Evolutionary conservation across 345 rosid species (phyloP).

Genomic region (Hirschfeldia incana): DNA sequence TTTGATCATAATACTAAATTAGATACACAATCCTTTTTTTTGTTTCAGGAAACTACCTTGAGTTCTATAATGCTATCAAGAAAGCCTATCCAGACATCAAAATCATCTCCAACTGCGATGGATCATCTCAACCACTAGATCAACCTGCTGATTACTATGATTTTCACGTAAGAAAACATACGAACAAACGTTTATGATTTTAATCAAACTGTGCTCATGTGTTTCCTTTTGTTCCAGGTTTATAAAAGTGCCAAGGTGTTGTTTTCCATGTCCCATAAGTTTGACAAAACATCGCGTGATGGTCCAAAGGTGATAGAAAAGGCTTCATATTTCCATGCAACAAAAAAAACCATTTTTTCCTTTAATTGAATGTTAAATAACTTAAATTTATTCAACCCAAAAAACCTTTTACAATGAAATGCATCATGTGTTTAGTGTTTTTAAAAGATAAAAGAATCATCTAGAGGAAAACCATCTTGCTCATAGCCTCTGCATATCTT

Average conservation of each 20-base stretch:
- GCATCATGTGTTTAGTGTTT: too few species aligned
- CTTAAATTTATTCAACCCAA: too few species aligned
- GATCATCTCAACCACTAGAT: slow-evolving; percentile 61
- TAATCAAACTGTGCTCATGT: neutral
- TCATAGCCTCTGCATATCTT: too few species aligned
- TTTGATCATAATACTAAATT: slow-evolving; percentile 3
- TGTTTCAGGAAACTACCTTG: slow-evolving; percentile 92
- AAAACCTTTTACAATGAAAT: too few species aligned
- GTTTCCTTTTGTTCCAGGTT: slow-evolving; percentile 40
- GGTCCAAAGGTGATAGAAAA: slow-evolving; percentile 69
- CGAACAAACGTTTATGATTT: neutral
- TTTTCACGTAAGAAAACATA: slow-evolving; percentile 58
- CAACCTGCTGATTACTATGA: slow-evolving; percentile 89
- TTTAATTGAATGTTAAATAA: too few species aligned
- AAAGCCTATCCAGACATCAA: slow-evolving; percentile 70
- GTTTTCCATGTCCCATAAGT: slow-evolving; percentile 56
- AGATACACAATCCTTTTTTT: neutral
- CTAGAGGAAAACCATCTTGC: too few species aligned
- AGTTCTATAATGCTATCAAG: slow-evolving; percentile 76
- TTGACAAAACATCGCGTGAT: slow-evolving; percentile 57
- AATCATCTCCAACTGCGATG: slow-evolving; percentile 89
- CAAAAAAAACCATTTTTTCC: too few species aligned
- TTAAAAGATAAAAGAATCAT: too few species aligned
- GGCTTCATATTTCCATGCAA: too few species aligned
- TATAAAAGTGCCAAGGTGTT: slow-evolving; percentile 63